Evolutionary conservation across 495 filamentous ascomycete species (phyloP).

Genomic region (Clohesyomyces aquaticus): DNA sequence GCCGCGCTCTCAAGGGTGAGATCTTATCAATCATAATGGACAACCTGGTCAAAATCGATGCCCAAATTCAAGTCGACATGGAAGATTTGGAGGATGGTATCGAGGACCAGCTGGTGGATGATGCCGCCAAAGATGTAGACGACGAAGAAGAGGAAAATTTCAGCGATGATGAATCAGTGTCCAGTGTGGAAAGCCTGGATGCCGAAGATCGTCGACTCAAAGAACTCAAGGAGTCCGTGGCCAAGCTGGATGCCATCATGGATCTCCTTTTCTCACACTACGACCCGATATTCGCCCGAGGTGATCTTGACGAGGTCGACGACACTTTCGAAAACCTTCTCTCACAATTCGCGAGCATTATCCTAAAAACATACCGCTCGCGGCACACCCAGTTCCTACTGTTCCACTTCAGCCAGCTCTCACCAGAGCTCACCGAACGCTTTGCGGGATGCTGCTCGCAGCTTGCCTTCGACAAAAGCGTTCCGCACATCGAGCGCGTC

Average conservation of each 20-base stretch:
- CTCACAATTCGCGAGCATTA: slow-evolving; percentile 78
- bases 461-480: slow-evolving; percentile 64
- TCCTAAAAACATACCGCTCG: slow-evolving; percentile 84
- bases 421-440: slow-evolving; percentile 70
- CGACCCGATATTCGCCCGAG: slow-evolving; percentile 63
- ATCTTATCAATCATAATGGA: slow-evolving; percentile 83
- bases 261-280: slow-evolving; percentile 87
- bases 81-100: slow-evolving; percentile 79
- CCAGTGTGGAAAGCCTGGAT: slow-evolving; percentile 42
- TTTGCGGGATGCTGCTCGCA: slow-evolving; percentile 80
- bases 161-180: slow-evolving; percentile 46
- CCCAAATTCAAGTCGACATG: slow-evolving; percentile 90
- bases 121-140: slow-evolving; percentile 47
- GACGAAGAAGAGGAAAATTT: slow-evolving; percentile 56
- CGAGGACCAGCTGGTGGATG: slow-evolving; percentile 55
- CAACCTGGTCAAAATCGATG: slow-evolving; percentile 85
- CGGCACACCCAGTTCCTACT: slow-evolving; percentile 88
- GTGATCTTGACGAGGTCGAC: slow-evolving; percentile 49
- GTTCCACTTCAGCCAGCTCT: slow-evolving; percentile 87
- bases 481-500: slow-evolving; percentile 72
- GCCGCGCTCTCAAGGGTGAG: slow-evolving; percentile 77
- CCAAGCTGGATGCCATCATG: slow-evolving; percentile 91
- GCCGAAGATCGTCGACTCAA: slow-evolving; percentile 56
- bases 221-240: slow-evolving; percentile 74
- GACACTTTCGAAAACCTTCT: slow-evolving; percentile 72